Conservation (phyloP, 805 yeast species). For the Saccharomyces eubayanus region DNA sequence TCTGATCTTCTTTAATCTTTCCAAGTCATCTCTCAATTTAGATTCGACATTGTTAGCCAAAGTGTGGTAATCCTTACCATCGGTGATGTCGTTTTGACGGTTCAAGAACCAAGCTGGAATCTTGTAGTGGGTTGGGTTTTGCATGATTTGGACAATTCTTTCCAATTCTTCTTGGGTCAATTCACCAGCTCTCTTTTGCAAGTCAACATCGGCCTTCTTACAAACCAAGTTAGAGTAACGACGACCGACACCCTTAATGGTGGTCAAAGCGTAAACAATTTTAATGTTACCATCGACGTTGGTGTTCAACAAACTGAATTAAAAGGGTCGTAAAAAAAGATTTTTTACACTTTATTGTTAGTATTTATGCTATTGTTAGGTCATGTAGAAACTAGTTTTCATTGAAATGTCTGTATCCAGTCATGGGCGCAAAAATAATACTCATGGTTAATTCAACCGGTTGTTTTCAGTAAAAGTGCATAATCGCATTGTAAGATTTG, state of each 20-base stretch:
- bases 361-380: conserved; percentile 15
- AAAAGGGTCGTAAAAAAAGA: conserved; percentile 5
- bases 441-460: not conserved
- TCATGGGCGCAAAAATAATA: not conserved
- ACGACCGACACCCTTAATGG: conserved; percentile 99
- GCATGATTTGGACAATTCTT: conserved; percentile 99
- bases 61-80: conserved; percentile 98
- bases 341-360: conserved; percentile 25
- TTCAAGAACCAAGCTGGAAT: conserved; percentile 99
- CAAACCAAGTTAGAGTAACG: conserved; percentile 99
- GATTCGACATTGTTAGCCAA: conserved; percentile 98
- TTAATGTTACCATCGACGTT: conserved; percentile 99
- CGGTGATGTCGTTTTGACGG: conserved; percentile 97
- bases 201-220: conserved; percentile 99
- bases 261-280: conserved; percentile 99
- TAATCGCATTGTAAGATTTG: too few relatives aligned
- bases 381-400: not conserved
- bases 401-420: not conserved
- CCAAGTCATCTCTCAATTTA: conserved; percentile 98
- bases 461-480: not conserved
- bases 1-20: conserved; percentile 99
- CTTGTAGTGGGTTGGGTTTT: conserved; percentile 98
- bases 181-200: conserved; percentile 99
- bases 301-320: conserved; percentile 92
- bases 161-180: conserved; percentile 99